Percentiles rank a stretch among this genome's conserved stretches.
Conservation (phyloP, 352 stramenopile genomes). For the Elongisporangium senticosum region DNA sequence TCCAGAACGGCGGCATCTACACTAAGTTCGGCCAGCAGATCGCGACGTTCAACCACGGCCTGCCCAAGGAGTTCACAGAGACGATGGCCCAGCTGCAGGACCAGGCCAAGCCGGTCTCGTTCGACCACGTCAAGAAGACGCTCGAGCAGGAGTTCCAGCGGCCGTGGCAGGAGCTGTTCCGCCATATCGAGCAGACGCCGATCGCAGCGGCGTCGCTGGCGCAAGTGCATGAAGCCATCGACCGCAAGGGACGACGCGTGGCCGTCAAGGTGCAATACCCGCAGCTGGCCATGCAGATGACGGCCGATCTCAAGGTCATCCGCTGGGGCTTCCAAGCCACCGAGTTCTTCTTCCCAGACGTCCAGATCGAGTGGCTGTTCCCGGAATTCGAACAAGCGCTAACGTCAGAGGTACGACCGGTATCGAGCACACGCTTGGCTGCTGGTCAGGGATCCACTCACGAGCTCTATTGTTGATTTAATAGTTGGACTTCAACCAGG, state of each 20-base stretch:
- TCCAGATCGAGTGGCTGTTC: constrained; percentile 93
- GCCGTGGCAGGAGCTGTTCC: constrained; percentile 85
- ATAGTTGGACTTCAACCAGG: constrained; percentile 83
- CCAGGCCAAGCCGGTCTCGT: constrained; percentile 75
- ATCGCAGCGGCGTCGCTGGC: constrained; percentile 95
- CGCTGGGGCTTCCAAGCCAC: constrained; percentile 45
- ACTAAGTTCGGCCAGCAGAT: constrained; percentile 98
- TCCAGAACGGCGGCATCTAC: constrained; percentile 94
- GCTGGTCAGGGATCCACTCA: background rate
- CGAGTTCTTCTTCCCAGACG: constrained; percentile 86
- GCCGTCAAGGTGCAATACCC: constrained; percentile 97
- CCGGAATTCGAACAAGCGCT: constrained; percentile 91
- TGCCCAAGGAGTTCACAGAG: constrained; percentile 93
- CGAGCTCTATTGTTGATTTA: background rate
- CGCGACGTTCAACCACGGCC: constrained; percentile 94
- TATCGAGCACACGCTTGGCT: background rate
- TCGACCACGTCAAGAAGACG: constrained; percentile 35
- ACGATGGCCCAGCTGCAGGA: constrained; percentile 90
- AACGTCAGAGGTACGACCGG: constrained; percentile 42
- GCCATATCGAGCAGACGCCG: constrained; percentile 86
- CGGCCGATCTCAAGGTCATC: constrained; percentile 70
- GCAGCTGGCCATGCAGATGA: constrained; percentile 77
- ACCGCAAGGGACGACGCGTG: constrained; percentile 81
- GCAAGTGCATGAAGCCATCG: constrained; percentile 93
- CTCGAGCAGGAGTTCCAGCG: constrained; percentile 59